A percentile compares a stretch with the other conserved stretches of the same genome.
These are phyloP conservation scores for Atractiella rhizophila DNA, from an alignment of 768 basidiomycete genomes.

Conservation along the genomic window DNA sequence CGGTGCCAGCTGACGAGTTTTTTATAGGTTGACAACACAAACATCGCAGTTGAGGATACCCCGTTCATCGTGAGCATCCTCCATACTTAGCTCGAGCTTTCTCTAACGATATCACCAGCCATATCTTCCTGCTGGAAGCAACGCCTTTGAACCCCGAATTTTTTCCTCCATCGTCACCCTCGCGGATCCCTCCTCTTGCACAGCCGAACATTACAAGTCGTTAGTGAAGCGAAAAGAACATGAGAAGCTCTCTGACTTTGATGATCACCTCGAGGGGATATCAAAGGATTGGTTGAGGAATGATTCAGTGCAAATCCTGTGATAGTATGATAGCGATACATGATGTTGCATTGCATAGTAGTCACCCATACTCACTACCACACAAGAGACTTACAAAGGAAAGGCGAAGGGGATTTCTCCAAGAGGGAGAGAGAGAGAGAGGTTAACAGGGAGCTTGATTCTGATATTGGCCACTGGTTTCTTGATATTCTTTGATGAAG, in stretches of 20 bases:
- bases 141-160: not conserved
- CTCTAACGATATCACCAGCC: not conserved
- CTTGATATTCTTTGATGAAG: slow-evolving; percentile 56
- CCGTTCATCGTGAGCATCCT: slow-evolving; percentile 33
- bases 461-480: slow-evolving; percentile 49
- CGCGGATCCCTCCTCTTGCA: slow-evolving; percentile 26
- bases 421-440: not conserved
- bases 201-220: slow-evolving; percentile 28
- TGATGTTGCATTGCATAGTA: not conserved
- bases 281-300: slow-evolving; percentile 31
- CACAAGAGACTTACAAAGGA: not conserved
- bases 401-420: not conserved
- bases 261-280: slow-evolving; percentile 56
- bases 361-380: not conserved
- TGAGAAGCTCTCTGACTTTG: slow-evolving; percentile 46
- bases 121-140: slow-evolving; percentile 1
- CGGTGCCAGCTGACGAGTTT: slow-evolving; percentile 7
- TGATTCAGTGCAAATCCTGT: not conserved
- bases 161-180: slow-evolving; percentile 29
- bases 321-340: too few species aligned
- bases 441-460: slow-evolving; percentile 25
- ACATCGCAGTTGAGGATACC: slow-evolving; percentile 30
- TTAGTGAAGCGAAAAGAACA: slow-evolving; percentile 34
- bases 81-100: not conserved
- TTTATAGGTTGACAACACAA: slow-evolving; percentile 35